Base-by-base conservation (phyloP, 768 basidiomycete genomes). In the Russula foetens region DNA sequence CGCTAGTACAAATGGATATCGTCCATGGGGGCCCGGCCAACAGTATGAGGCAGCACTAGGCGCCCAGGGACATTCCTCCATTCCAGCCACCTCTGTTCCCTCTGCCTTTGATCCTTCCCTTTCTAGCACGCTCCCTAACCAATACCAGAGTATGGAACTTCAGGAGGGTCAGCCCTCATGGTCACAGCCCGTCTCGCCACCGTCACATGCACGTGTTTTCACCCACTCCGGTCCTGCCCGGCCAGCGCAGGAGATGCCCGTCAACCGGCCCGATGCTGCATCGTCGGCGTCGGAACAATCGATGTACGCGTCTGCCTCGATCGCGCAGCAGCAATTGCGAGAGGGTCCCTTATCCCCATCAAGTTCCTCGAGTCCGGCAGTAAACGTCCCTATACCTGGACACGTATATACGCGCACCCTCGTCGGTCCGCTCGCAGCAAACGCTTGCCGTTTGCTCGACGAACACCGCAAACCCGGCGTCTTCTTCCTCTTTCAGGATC, bases 401-500 rank as follows among this genome's bases (percentile, higher is more conserved):
- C 81, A 88, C 66, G 77, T 84, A 6, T 93, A 90, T 72, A 90
- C 90, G 12, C 82, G 92, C 54, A 94, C 93, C 1, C 82, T 97
- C 7, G 91, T 97, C 59, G 95, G 95, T 9, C 90, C 92, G 1
- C 79, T 96, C 17, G 88, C 88, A 19, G 84, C 92, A 31, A 90
- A 91, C 70, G 94, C 92, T 17, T 88, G 87, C 71, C 84, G 87
- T 52, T 78, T 97, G 53, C 75, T 84, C 58, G 93, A 96, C 70
- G 90, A 92, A 69, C 84, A 93, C 71, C 86, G 88, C 62, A 84
- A 86, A 63, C 80, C 83, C 53, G 95, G 94, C 7, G 87, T 97
- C 63, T 98, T 92, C 73, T 98, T 97, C 76, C 84, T 97, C 63
- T 92, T 95, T 75, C 92, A 93, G 71, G 95, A 97, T 74, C 75